Evolutionary conservation across 2,329 filamentous ascomycete species (phyloP), one percentile per base, ranked within the genome.

Genomic region (Madurella fahalii): DNA sequence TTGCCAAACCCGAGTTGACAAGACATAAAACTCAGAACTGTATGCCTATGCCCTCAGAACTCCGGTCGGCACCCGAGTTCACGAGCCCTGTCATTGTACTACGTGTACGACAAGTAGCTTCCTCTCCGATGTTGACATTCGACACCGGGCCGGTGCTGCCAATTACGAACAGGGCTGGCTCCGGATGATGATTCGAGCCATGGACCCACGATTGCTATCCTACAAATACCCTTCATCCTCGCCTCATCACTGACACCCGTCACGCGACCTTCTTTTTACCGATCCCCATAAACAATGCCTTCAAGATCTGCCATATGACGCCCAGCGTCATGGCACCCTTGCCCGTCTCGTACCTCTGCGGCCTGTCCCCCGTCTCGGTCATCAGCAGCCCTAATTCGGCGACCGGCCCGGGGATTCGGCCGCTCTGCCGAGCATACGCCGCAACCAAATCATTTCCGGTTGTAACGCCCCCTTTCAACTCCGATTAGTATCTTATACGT

Each of bases 391-490:
- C 71, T 43, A 77, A 61, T 63, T 81, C 77, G 9, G 70, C 76
- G 15, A 79, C 57, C 0, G 73, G 64, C 4, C 57, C 60, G 0
- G 76, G 71, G 61, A 79, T 77, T 52, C 72, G 71, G 51, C 71
- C 69, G 42, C 69, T 70, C 5, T 71, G 66, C 37, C 76, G 72
- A 9, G 73, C 72, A 62, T 81, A 82, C 2, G 77, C 78, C 16
- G 75, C 74, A 43, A 81, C 74, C 50, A 82, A 70, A 54, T 82
- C 80, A 59, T 81, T 81, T 32, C 78, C 78, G 57, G 81, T 81
- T 12, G 79, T 82, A 50, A 82, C 67, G 48, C 77, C 77, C n/a
- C 77, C 77, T 79, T 40, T 50, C 12, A 9, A 40, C n/a, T 34
- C 17, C 39, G 30, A 31, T 39, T 5, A 43, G 45, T 18, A 15